Evolutionary conservation across 306 rosid species (phyloP).

Genomic region (Cicer arietinum): DNA sequence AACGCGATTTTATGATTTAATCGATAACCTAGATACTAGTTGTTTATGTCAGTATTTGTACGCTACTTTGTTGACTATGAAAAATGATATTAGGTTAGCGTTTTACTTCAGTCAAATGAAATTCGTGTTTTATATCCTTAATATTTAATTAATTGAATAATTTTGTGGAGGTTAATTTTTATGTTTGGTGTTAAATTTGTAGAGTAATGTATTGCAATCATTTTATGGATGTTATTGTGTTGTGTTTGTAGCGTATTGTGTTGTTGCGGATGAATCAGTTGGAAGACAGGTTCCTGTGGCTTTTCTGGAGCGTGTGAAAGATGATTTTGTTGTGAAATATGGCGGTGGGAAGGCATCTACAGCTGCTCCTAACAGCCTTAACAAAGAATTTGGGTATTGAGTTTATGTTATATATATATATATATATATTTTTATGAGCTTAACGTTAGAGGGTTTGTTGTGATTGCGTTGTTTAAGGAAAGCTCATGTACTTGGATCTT

Average conservation of each 20-base stretch:
- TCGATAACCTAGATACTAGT: conserved; percentile 10
- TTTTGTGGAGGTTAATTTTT: conserved; percentile 2
- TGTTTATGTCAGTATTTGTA: not conserved
- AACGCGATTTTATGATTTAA: not conserved
- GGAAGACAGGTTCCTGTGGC: conserved; percentile 95
- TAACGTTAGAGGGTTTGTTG: conserved; percentile 18
- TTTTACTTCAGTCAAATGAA: conserved; percentile 10
- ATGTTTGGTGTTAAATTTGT: not conserved
- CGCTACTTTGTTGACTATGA: conserved; percentile 6
- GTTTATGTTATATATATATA: not conserved
- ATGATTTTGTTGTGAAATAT: conserved; percentile 77
- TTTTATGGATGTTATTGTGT: not conserved
- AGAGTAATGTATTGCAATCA: conserved; percentile 9
- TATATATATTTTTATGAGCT: conserved; percentile 2
- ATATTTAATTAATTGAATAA: not conserved
- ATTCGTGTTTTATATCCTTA: not conserved
- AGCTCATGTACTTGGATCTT: conserved; percentile 16
- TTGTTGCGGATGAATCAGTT: conserved; percentile 86
- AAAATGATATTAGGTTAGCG: not conserved
- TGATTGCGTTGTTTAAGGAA: conserved; percentile 10
- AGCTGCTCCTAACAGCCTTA: conserved; percentile 81
- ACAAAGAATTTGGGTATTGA: conserved; percentile 88
- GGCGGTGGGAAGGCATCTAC: conserved; percentile 89
- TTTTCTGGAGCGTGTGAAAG: conserved; percentile 91
- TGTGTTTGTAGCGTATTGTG: conserved; percentile 79